A percentile compares a stretch with the other conserved stretches of the same genome.
These are phyloP conservation scores for Shiraia bambusicola DNA, from an alignment of 2,329 filamentous ascomycete species.

Conservation along the genomic window DNA sequence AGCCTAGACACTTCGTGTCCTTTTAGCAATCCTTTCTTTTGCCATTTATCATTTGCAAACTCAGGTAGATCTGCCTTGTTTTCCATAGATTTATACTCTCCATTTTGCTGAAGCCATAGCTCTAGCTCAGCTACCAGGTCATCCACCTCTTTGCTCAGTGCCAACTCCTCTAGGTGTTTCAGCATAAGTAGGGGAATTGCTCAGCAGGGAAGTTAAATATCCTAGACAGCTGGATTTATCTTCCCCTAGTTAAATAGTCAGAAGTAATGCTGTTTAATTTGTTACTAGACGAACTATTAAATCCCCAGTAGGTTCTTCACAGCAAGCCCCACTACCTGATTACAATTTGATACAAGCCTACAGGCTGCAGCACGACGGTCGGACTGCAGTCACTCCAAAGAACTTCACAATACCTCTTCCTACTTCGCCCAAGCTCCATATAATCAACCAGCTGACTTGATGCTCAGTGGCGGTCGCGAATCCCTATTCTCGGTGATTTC, in stretches of 20 bases:
- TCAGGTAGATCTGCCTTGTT: background rate
- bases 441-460: too few relatives aligned
- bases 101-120: background rate
- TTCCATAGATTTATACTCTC: background rate
- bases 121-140: background rate
- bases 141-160: background rate
- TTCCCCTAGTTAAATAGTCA: background rate
- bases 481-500: too few relatives aligned
- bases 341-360: too few relatives aligned
- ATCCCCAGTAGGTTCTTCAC: too few relatives aligned
- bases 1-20: background rate
- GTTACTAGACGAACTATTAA: background rate
- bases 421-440: too few relatives aligned
- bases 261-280: background rate
- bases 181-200: background rate
- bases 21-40: background rate
- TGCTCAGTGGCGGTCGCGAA: too few relatives aligned
- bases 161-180: background rate
- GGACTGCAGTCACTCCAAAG: too few relatives aligned
- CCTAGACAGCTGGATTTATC: background rate
- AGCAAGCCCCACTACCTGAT: too few relatives aligned
- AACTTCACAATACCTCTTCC: too few relatives aligned
- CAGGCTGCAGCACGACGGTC: too few relatives aligned
- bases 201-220: background rate
- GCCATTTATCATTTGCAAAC: background rate